Conservation (phyloP, 2,329 filamentous ascomycete species). For the Bisporella sp. region DNA sequence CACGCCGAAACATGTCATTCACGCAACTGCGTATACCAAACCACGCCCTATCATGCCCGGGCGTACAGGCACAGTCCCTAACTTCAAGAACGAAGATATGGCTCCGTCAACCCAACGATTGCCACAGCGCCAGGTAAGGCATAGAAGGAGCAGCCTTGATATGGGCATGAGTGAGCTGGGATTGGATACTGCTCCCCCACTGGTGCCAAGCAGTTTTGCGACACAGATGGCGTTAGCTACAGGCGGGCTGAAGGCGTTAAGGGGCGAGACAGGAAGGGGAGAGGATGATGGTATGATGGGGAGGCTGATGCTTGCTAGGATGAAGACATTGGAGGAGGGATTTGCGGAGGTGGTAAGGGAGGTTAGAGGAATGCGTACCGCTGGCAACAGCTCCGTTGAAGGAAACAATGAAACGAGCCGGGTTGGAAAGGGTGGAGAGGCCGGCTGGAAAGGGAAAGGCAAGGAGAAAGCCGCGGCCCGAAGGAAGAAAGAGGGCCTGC, state of each 20-base stretch:
- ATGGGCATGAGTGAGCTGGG: constrained; percentile 64
- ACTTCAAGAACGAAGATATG: constrained; percentile 30
- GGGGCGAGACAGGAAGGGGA: constrained; percentile 35
- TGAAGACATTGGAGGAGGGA: constrained; percentile 89
- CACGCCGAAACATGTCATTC: constrained; percentile 21
- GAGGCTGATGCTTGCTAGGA: constrained; percentile 75
- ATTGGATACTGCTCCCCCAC: constrained; percentile 55
- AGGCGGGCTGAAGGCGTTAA: constrained; percentile 45
- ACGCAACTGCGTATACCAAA: constrained; percentile 31
- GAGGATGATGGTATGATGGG: constrained; percentile 65
- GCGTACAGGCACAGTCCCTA: constrained; percentile 46
- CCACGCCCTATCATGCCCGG: constrained; percentile 50
- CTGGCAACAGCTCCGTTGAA: constrained; percentile 22
- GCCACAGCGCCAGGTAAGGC: constrained; percentile 15
- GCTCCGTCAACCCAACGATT: constrained; percentile 1
- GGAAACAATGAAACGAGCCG: neutral
- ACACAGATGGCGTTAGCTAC: constrained; percentile 73
- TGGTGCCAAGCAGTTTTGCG: constrained; percentile 69
- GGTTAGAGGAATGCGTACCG: constrained; percentile 37
- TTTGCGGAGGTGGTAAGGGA: constrained; percentile 82
- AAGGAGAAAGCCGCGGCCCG: constrained; percentile 6
- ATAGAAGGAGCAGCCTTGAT: constrained; percentile 55
- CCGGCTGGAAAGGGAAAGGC: constrained; percentile 10
- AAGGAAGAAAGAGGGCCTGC: constrained; percentile 3
- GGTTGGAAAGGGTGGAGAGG: neutral